Evolutionary conservation across 148 eudicot genomes (phyloP), one percentile per base, ranked within the genome.

Genomic region (Polygonum aviculare): DNA sequence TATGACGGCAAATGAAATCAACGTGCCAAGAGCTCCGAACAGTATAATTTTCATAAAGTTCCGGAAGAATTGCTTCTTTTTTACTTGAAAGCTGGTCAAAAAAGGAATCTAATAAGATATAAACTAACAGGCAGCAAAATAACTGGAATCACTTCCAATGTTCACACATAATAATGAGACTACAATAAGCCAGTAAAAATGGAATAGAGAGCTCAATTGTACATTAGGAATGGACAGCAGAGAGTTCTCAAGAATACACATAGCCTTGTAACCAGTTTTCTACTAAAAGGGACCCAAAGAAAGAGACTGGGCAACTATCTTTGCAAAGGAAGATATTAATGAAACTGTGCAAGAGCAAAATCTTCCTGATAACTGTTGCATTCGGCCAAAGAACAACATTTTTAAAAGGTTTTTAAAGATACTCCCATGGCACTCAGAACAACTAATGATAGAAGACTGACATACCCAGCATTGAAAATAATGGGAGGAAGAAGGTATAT

Each of bases 1-100:
- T 72, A 90, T 90, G 76, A 83, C 69, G 48, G 80, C 67, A 72
- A 87, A 86, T 75, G 93, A 90, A 50, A 90, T 82, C 57, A 88
- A 78, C 41, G 93, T 90, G 45, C 93, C 93, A 77, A 84, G 14
- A n/a, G 86, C 93, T 79, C 93, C 93, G 67, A 86, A 90, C 81
- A 86, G 3, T 57, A 85, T 76, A 76, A 90, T 90, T 48, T 91
- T 90, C 54, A 90, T 87, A 74, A 90, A 87, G 74, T 87, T 87
- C 22, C 90, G 90, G 78, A 89, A 88, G 52, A 88, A 88, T 22
- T 88, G 89, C 86, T 88, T 88, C 86, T 88, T 88, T 74, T 88
- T 88, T 79, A 88, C 90, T 79, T 89, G 92, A 78, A 89, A 89
- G 82, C 92, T 89, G 86, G 76, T 63, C 69, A 40, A 12, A 62